Conservation (phyloP, 2,329 filamentous ascomycete species). For the Pseudogymnoascus sp. region DNA sequence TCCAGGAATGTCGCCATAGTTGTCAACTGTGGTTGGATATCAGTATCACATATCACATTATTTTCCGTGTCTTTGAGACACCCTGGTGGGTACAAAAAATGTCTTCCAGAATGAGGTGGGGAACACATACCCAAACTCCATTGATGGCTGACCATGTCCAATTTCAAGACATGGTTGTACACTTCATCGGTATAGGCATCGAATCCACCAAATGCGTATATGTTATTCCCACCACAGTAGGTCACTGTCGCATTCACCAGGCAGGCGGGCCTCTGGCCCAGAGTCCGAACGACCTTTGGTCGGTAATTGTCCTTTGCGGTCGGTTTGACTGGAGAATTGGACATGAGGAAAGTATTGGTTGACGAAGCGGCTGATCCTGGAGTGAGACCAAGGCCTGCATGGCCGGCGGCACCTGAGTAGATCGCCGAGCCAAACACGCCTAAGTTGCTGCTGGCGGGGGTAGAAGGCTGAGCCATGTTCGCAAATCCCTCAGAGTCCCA, state of each 20-base stretch:
- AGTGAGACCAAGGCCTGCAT: slow-evolving; percentile 25
- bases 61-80: not conserved
- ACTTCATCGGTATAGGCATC: slow-evolving; percentile 98
- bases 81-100: slow-evolving; percentile 7
- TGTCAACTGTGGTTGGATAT: slow-evolving; percentile 57
- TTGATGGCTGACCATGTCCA: slow-evolving; percentile 80
- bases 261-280: slow-evolving; percentile 79
- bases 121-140: slow-evolving; percentile 58
- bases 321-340: slow-evolving; percentile 68
- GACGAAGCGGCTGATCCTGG: slow-evolving; percentile 46
- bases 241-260: slow-evolving; percentile 97
- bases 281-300: slow-evolving; percentile 71
- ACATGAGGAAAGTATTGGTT: slow-evolving; percentile 84
- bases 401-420: slow-evolving; percentile 14
- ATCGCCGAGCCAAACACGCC: slow-evolving; percentile 39
- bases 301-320: slow-evolving; percentile 66
- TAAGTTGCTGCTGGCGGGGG: slow-evolving; percentile 32
- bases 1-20: slow-evolving; percentile 95
- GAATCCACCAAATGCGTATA: slow-evolving; percentile 96
- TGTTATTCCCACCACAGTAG: slow-evolving; percentile 95
- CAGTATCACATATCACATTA: not conserved
- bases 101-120: not conserved
- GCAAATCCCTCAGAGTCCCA: slow-evolving; percentile 7
- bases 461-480: slow-evolving; percentile 39
- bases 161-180: slow-evolving; percentile 89